Conservation (phyloP, 345 rosid genomes). For the Salix koriyanagi region DNA sequence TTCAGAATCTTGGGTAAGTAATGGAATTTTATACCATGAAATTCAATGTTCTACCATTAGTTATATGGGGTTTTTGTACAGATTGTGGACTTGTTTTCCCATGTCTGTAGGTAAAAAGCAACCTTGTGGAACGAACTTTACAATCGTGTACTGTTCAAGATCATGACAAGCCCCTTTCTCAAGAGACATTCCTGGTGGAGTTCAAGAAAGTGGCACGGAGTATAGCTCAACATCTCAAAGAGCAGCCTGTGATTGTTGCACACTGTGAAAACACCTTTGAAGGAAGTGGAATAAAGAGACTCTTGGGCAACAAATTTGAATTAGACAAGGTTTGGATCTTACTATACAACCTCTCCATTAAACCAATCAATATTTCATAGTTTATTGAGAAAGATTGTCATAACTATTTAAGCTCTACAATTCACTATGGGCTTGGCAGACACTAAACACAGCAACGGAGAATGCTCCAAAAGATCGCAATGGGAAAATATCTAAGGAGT, state of each 20-base stretch:
- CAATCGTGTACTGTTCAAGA: slow-evolving; percentile 34
- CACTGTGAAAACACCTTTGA: slow-evolving; percentile 83
- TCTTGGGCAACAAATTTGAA: slow-evolving; percentile 76
- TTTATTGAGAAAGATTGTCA: background rate
- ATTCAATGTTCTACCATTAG: background rate
- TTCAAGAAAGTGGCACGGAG: slow-evolving; percentile 62
- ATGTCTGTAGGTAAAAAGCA: slow-evolving; percentile 55
- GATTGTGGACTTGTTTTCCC: background rate
- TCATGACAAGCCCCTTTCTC: slow-evolving; percentile 38
- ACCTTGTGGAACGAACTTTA: slow-evolving; percentile 66
- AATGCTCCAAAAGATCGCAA: slow-evolving; percentile 57
- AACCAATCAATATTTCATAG: background rate
- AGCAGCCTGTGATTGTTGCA: slow-evolving; percentile 92
- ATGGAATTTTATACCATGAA: background rate
- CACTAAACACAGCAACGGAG: slow-evolving; percentile 50
- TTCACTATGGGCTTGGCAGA: slow-evolving; percentile 30
- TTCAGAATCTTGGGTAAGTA: slow-evolving; percentile 75
- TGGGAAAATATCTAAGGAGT: slow-evolving; percentile 64
- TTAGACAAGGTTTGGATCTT: slow-evolving; percentile 58
- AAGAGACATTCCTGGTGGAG: slow-evolving; percentile 54
- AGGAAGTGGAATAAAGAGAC: slow-evolving; percentile 73
- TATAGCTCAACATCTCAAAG: slow-evolving; percentile 71
- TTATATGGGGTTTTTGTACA: background rate
- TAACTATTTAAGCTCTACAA: background rate
- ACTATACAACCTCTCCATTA: background rate